Percentiles rank a stretch among this genome's conserved stretches.
Conservation (phyloP, 2,329 filamentous ascomycete genomes). For the Talaromyces albobiverticillius region DNA sequence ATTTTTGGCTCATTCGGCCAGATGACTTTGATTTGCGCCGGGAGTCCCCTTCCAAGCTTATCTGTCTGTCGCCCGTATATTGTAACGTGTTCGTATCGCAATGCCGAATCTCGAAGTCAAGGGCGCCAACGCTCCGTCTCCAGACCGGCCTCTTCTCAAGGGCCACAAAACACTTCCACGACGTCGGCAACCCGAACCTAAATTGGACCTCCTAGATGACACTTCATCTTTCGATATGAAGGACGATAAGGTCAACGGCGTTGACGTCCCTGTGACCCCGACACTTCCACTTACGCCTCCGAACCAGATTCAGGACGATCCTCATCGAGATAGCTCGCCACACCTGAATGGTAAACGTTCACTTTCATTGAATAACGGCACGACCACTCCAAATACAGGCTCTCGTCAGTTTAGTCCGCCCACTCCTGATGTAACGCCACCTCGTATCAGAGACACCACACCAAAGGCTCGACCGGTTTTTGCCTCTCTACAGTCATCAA, state of each 20-base stretch:
- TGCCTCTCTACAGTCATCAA: constrained; percentile 52
- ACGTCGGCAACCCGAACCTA: constrained; percentile 26
- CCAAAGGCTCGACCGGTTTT: constrained; percentile 44
- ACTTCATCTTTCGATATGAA: constrained; percentile 23
- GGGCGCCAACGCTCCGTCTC: constrained; percentile 25
- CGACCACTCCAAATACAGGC: constrained; percentile 50
- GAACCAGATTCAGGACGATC: constrained; percentile 21
- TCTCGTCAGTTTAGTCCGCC: constrained; percentile 66
- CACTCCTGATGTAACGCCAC: constrained; percentile 73
- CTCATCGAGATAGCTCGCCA: constrained; percentile 2
- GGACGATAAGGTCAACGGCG: constrained; percentile 23
- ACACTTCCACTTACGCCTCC: constrained; percentile 39
- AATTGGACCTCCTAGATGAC: constrained; percentile 20
- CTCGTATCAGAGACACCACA: constrained; percentile 45
- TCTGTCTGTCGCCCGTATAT: background rate
- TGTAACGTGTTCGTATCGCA: constrained; percentile 12
- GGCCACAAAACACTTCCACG: constrained; percentile 41
- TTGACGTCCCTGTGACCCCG: constrained; percentile 23
- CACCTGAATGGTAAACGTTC: constrained; percentile 13
- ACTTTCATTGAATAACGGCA: constrained; percentile 21
- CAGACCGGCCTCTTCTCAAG: constrained; percentile 32
- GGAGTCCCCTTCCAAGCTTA: background rate
- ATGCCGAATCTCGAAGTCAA: constrained; percentile 32
- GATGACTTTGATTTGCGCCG: background rate
- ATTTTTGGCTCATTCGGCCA: background rate